Evolutionary conservation across 768 basidiomycete species (phyloP), one percentile per base, ranked within the genome.

Genomic region (Boletus edulis): DNA sequence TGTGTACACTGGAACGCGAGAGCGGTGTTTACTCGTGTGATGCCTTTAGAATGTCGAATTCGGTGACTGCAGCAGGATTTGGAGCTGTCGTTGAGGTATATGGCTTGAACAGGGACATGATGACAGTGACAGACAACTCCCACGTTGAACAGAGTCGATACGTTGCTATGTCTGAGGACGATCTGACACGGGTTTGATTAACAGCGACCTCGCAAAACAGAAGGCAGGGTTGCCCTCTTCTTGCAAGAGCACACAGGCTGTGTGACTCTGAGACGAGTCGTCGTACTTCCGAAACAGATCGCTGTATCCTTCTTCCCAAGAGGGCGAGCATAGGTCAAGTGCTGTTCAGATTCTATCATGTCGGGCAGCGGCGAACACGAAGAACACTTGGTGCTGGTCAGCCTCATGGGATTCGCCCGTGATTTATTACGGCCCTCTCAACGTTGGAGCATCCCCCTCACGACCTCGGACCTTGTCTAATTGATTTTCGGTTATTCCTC

Each of bases 1-100:
- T 52, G 35, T 42, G 43, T 6, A 46, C 29, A 29, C 8, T 3
- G 40, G 11, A 7, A 34, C 9, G 37, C 27, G 17, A 20, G 7
- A 1, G 17, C 0, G 3, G 14, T 1, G 58, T 72, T 54, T 61
- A 86, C 86, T 78, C 87, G 74, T 91, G 90, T 0, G 85, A 81
- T 3, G 79, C 78, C 63, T 82, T 90, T 34, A 92, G 73, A 55
- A 92, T 85, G 58, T 91, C 89, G 44, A 91, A 91, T 62, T 91
- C 90, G 0, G 84, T 61, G 44, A 58, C 27, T 10, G 48, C 24
- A 18, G 57, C 5, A 1, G 20, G 34, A 3, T 20, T 29, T 29
- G 29, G 29, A 8, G 29, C 8, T 29, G 29, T 29, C 7, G 29
- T 29, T 29, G 29, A 9, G 29, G 29, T 0, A 29, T 29, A 29